Percentiles rank a stretch among this genome's conserved stretches.
phyloP scores from a whole-genome alignment of 257 asterid species.

The Misopates orontium region DNA sequence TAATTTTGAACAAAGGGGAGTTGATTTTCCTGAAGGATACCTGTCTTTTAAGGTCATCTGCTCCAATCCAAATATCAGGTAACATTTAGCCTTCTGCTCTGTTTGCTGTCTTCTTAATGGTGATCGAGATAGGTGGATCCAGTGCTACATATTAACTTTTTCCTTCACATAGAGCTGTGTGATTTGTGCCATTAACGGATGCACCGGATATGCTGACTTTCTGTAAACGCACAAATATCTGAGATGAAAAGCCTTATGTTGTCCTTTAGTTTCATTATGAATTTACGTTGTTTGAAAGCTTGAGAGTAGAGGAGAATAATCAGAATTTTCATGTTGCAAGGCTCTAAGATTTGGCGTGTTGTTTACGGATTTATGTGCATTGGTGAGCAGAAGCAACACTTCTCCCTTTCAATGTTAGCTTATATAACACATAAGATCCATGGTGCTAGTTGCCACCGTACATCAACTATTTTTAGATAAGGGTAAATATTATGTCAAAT shows the following conservation, averaged over 20 bases:
- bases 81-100: slow-evolving; percentile 20
- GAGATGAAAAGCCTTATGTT: neutral
- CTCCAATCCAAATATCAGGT: slow-evolving; percentile 81
- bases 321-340: too few relatives aligned
- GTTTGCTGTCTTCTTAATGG: neutral
- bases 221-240: too few relatives aligned
- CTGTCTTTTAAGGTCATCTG: slow-evolving; percentile 81
- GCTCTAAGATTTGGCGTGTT: too few relatives aligned
- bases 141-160: neutral
- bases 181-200: neutral
- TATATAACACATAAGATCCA: slow-evolving; percentile 4
- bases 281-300: neutral
- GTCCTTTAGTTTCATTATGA: neutral
- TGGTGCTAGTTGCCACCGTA: neutral
- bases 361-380: neutral
- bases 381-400: slow-evolving; percentile 6
- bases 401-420: neutral
- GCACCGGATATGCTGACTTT: neutral
- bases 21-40: slow-evolving; percentile 73
- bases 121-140: neutral
- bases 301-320: neutral
- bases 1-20: slow-evolving; percentile 92
- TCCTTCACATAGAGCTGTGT: neutral
- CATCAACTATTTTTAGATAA: neutral
- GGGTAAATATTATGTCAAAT: neutral